Conservation (phyloP, 169 alveolate species). For the Plasmodium gonderi region DNA sequence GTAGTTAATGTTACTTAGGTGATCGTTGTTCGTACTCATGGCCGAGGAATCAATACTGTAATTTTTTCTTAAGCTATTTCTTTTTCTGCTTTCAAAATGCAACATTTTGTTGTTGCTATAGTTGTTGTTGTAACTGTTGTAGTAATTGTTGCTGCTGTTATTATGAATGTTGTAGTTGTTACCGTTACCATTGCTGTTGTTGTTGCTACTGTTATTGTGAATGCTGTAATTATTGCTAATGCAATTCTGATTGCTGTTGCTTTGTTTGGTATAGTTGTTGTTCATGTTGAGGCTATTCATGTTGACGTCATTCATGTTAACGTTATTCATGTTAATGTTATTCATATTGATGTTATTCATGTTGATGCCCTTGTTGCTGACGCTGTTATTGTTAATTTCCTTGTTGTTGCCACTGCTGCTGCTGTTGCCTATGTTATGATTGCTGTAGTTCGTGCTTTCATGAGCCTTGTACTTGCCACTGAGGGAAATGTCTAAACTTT, state of each 20-base stretch:
- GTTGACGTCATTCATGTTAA: too few relatives aligned
- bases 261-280: too few relatives aligned
- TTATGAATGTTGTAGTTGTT: background rate
- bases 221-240: background rate
- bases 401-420: background rate
- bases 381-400: background rate
- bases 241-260: too few relatives aligned
- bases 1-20: background rate
- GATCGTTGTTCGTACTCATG: background rate
- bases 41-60: slow-evolving; percentile 17
- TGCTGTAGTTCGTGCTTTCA: background rate
- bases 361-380: too few relatives aligned
- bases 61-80: slow-evolving; percentile 43
- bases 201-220: background rate
- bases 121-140: background rate
- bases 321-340: too few relatives aligned
- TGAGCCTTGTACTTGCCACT: too few relatives aligned
- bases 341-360: too few relatives aligned
- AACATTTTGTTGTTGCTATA: slow-evolving; percentile 13
- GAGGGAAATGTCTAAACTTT: too few relatives aligned
- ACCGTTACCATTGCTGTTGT: background rate
- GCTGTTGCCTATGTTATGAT: background rate
- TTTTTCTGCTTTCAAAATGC: slow-evolving; percentile 17
- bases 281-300: too few relatives aligned
- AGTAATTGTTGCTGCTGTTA: background rate